These are phyloP conservation scores for Geoglossum glabrum DNA, from an alignment of 495 filamentous ascomycete genomes.

Conservation along the genomic window DNA sequence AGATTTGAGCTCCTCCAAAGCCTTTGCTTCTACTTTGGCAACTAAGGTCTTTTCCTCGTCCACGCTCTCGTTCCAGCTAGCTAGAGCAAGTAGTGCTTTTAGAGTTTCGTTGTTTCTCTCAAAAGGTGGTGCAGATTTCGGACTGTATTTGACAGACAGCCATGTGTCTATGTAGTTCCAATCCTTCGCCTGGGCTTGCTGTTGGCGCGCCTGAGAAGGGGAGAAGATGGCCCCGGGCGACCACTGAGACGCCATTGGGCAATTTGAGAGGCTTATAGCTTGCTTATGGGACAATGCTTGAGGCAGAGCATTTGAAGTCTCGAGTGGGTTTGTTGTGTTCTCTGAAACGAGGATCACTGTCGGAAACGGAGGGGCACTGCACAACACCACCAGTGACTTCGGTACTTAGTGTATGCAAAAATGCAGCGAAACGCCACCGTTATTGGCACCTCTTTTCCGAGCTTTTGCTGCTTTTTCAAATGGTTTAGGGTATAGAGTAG, in stretches of 20 bases:
- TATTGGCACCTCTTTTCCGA: no score
- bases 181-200: slow-evolving; percentile 50
- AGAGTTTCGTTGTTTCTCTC: slow-evolving; percentile 77
- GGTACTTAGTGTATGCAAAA: no score
- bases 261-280: background rate
- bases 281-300: background rate
- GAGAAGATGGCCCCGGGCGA: slow-evolving; percentile 47
- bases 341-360: background rate
- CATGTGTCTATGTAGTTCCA: slow-evolving; percentile 77
- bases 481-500: no score
- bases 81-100: slow-evolving; percentile 51
- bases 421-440: no score
- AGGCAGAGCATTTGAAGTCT: background rate
- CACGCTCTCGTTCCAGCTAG: slow-evolving; percentile 57
- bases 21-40: slow-evolving; percentile 34
- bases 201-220: slow-evolving; percentile 44
- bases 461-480: no score
- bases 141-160: slow-evolving; percentile 45
- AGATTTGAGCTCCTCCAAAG: slow-evolving; percentile 24
- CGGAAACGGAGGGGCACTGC: no score
- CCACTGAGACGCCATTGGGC: slow-evolving; percentile 13
- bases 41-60: slow-evolving; percentile 51
- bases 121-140: slow-evolving; percentile 41
- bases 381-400: no score
- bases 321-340: background rate